A percentile compares a stretch with the other conserved stretches of the same genome.
These are phyloP conservation scores for Dothiorella sarmentorum DNA, from an alignment of 2,329 filamentous ascomycete genomes.

Conservation along the genomic window DNA sequence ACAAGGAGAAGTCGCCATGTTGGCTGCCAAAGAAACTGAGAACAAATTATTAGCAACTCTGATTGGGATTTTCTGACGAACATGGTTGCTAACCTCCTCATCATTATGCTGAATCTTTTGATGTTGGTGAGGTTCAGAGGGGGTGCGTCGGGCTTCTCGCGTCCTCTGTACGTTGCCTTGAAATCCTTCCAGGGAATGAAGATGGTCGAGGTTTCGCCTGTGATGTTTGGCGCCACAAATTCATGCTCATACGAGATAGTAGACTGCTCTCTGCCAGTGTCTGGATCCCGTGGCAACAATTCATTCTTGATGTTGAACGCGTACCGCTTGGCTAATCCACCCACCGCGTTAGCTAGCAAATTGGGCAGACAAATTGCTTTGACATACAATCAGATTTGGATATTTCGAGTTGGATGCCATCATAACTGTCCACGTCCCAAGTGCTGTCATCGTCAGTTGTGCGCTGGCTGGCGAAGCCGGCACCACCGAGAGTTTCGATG, in stretches of 20 bases:
- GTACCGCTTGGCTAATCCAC: conserved; percentile 56
- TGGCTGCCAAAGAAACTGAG: conserved; percentile 73
- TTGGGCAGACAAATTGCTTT: background rate
- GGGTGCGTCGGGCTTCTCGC: conserved; percentile 57
- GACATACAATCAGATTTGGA: conserved; percentile 50
- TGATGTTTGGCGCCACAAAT: conserved; percentile 42
- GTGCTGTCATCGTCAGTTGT: conserved; percentile 55
- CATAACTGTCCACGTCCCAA: conserved; percentile 63
- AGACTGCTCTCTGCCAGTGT: conserved; percentile 67
- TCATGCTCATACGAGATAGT: conserved; percentile 72
- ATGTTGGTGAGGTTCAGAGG: conserved; percentile 59
- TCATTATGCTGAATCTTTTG: conserved; percentile 72
- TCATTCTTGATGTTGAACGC: conserved; percentile 73
- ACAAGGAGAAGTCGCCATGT: conserved; percentile 63
- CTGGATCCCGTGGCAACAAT: conserved; percentile 52
- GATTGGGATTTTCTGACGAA: background rate
- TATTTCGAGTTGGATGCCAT: conserved; percentile 58
- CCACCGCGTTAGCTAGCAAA: background rate
- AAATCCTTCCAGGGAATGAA: conserved; percentile 64
- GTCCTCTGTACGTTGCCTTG: conserved; percentile 70
- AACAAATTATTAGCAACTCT: background rate
- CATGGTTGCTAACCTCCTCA: conserved; percentile 61
- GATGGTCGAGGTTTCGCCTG: conserved; percentile 37
- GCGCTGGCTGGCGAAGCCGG: conserved; percentile 77
- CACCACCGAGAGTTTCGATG: conserved; percentile 70